Percentiles rank a stretch among this genome's conserved stretches.
phyloP scores from a whole-genome alignment of 108 stramenopile species.

The Cyclostephanos tholiformis region DNA sequence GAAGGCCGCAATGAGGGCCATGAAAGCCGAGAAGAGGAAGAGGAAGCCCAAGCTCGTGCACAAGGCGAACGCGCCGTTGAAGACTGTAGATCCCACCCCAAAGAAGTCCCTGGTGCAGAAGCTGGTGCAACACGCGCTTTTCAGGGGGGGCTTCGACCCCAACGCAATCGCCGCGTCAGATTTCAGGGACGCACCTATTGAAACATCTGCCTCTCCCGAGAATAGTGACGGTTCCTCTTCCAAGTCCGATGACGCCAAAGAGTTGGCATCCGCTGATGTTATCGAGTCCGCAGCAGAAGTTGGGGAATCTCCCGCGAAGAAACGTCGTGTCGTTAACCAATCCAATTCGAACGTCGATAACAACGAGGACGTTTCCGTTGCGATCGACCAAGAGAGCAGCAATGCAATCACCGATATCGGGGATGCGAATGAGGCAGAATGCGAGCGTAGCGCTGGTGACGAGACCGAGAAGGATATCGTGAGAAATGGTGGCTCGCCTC shows the following conservation, averaged over 20 bases:
- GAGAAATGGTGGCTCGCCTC: not conserved
- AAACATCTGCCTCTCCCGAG: not conserved
- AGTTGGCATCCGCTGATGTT: not conserved
- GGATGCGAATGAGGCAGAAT: not conserved
- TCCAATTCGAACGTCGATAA: not conserved
- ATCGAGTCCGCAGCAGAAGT: not conserved
- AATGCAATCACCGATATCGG: not conserved
- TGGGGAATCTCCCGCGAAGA: not conserved
- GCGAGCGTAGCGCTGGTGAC: not conserved
- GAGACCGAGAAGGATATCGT: not conserved
- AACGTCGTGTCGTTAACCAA: not conserved
- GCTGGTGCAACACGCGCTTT: conserved; percentile 8
- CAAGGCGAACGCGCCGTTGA: conserved; percentile 4
- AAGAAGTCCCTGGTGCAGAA: conserved; percentile 10
- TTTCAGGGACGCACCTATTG: not conserved
- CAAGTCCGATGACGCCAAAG: not conserved
- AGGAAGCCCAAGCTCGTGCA: conserved; percentile 11
- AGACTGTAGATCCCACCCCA: not conserved
- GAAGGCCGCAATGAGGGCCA: conserved; percentile 1
- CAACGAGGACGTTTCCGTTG: not conserved
- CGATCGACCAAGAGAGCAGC: not conserved
- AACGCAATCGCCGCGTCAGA: not conserved
- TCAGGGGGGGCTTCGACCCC: conserved; percentile 6
- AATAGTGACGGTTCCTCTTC: not conserved
- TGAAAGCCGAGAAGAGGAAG: conserved; percentile 11